A percentile compares a stretch with the other conserved stretches of the same genome.
Evolutionary conservation across 2,329 filamentous ascomycete species (phyloP).

Genomic region (Penicillium thymicola): DNA sequence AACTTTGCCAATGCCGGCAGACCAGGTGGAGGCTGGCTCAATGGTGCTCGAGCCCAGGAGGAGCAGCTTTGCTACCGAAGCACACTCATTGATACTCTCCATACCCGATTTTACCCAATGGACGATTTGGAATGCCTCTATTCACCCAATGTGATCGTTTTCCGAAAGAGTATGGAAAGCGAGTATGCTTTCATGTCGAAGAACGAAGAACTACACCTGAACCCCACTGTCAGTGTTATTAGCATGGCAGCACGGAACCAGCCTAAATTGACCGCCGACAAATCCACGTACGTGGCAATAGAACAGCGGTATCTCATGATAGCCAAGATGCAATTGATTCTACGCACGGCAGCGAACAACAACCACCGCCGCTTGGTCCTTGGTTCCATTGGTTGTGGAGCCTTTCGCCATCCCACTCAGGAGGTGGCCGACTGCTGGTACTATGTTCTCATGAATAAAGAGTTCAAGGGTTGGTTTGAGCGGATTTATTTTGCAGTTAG

Average conservation of each 20-base stretch:
- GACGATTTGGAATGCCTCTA: slow-evolving; percentile 54
- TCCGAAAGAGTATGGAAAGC: slow-evolving; percentile 50
- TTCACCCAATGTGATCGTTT: slow-evolving; percentile 58
- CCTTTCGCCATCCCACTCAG: slow-evolving; percentile 59
- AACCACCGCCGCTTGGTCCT: slow-evolving; percentile 61
- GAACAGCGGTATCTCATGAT: slow-evolving; percentile 55
- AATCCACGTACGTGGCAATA: slow-evolving; percentile 39
- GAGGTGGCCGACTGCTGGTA: slow-evolving; percentile 63
- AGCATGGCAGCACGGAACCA: slow-evolving; percentile 56
- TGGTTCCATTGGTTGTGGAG: slow-evolving; percentile 67
- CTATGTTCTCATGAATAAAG: slow-evolving; percentile 57
- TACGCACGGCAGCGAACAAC: slow-evolving; percentile 58
- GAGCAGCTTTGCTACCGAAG: slow-evolving; percentile 66
- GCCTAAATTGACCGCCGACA: slow-evolving; percentile 34
- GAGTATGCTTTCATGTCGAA: slow-evolving; percentile 47
- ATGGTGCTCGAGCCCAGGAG: slow-evolving; percentile 64
- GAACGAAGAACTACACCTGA: neutral
- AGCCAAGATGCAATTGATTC: slow-evolving; percentile 59
- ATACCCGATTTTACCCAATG: slow-evolving; percentile 53
- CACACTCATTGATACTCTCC: slow-evolving; percentile 41
- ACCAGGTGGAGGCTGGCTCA: slow-evolving; percentile 63
- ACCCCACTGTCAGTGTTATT: slow-evolving; percentile 51
- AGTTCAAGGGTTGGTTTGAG: slow-evolving; percentile 65
- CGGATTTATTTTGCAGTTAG: slow-evolving; percentile 62
- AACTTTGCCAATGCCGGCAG: slow-evolving; percentile 61